Evolutionary conservation across 2,329 filamentous ascomycete species (phyloP), one percentile per base, ranked within the genome.

Genomic region (Teratosphaeriaceae sp.): DNA sequence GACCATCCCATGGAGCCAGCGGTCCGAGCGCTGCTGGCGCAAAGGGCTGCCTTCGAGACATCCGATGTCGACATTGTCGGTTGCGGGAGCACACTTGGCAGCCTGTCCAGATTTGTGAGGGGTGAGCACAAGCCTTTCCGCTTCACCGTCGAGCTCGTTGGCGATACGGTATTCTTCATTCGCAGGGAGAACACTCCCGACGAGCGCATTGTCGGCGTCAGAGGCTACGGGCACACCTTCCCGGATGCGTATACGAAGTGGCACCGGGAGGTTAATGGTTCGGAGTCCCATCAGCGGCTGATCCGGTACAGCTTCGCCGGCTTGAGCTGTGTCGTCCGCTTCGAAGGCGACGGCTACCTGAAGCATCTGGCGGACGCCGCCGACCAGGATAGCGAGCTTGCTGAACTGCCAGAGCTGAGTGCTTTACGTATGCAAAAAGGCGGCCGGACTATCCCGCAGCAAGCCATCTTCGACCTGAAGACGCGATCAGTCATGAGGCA

Each of bases 191-290:
- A 76, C 34, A 72, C 74, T 0, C 78, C 80, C 0, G 73, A 59
- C 0, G 77, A 82, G 50, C 55, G 68, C 0, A 78, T 85, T 4
- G 50, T 63, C 0, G 68, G 68, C n/a, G 63, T 85, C 0, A 52
- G 52, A 13, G 83, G 82, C 0, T 84, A 71, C 51, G 81, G 82
- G 0, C 80, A 85, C 51, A 72, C 76, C 0, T 86, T 87, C 49
- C 79, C 78, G 0, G 78, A 84, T 37, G 68, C 69, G 1, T 80
- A 84, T 53, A 86, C 83, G 0, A 77, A 69, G 0, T 85, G 81
- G 80, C 73, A 75, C 8, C 9, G 52, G 0, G 69, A 69, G 1
- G 73, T 79, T 0, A 69, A 67, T 35, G 67, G 69, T 0, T 85
- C 80, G 0, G 63, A 62, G 1, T 78, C 77, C 0, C 79, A 86